Conservation (phyloP, 345 rosid genomes). For the Euphorbia lathyris region DNA sequence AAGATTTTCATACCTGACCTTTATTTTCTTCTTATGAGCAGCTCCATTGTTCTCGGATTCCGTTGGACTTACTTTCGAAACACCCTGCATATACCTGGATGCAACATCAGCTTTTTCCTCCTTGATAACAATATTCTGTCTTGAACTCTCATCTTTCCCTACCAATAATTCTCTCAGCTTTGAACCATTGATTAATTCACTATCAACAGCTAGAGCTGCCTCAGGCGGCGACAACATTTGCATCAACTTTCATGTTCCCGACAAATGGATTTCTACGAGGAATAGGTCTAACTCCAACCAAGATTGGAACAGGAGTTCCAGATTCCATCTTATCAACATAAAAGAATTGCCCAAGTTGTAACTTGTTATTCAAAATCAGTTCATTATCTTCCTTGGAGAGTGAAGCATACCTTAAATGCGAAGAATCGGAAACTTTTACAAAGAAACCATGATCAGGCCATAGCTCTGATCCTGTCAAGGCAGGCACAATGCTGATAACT, state of each 20-base stretch:
- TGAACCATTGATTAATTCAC: conserved; percentile 26
- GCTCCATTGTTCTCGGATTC: conserved; percentile 35
- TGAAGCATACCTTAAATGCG: conserved; percentile 81
- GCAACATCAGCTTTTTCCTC: conserved; percentile 77
- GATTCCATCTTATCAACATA: conserved; percentile 68
- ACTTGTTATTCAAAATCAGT: conserved; percentile 70
- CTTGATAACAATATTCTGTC: conserved; percentile 67
- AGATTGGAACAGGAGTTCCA: conserved; percentile 78
- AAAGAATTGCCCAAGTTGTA: conserved; percentile 86
- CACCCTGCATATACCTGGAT: conserved; percentile 83
- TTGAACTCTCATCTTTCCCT: conserved; percentile 43
- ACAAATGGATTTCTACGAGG: conserved; percentile 78
- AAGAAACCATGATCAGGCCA: conserved; percentile 97
- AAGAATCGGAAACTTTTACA: conserved; percentile 85
- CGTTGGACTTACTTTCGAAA: conserved; percentile 36
- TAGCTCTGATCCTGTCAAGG: conserved; percentile 76
- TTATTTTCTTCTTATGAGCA: conserved; percentile 46
- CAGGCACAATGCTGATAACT: conserved; percentile 89
- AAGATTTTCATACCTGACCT: conserved; percentile 56
- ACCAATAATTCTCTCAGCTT: conserved; percentile 35
- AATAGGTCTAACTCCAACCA: conserved; percentile 74
- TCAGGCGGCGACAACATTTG: conserved; percentile 70
- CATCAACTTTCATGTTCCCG: conserved; percentile 92
- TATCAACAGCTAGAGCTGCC: conserved; percentile 31
- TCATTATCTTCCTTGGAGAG: conserved; percentile 75